phyloP scores from a whole-genome alignment of 2,329 filamentous ascomycete genomes.

The Cladorrhinum sp. region DNA sequence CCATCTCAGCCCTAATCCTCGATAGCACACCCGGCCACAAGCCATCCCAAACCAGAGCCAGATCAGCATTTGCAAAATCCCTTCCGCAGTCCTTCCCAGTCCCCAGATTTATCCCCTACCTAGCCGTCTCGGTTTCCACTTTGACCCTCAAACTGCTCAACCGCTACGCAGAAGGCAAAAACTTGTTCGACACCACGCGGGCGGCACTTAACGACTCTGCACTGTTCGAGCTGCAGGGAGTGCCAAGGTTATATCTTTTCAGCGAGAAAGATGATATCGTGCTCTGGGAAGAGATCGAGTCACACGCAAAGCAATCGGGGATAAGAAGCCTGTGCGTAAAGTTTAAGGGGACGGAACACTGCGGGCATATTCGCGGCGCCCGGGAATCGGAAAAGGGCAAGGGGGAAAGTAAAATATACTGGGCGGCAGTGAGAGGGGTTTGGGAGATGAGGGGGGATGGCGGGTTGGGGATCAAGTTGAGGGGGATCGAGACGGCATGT shows the following conservation, averaged over 20 bases:
- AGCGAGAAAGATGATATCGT: slow-evolving; percentile 27
- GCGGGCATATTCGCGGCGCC: slow-evolving; percentile 24
- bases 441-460: slow-evolving; percentile 25
- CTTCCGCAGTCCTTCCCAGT: not conserved
- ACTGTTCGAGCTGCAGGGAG: slow-evolving; percentile 16
- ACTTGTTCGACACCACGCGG: slow-evolving; percentile 22
- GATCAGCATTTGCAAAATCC: not conserved
- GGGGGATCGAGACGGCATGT: slow-evolving; percentile 5
- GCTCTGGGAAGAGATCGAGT: slow-evolving; percentile 26
- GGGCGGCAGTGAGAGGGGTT: slow-evolving; percentile 24
- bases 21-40: slow-evolving; percentile 43
- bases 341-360: slow-evolving; percentile 26
- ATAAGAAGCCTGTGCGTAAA: slow-evolving; percentile 24
- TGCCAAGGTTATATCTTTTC: slow-evolving; percentile 26
- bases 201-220: slow-evolving; percentile 21
- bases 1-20: slow-evolving; percentile 38
- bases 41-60: not conserved
- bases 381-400: too few relatives aligned
- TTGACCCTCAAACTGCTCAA: not conserved
- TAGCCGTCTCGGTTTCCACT: not conserved
- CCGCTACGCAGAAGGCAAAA: not conserved
- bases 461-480: slow-evolving; percentile 12
- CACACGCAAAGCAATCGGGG: slow-evolving; percentile 20
- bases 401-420: slow-evolving; percentile 25
- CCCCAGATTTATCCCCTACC: not conserved